These are phyloP conservation scores for Onygenales sp. DNA, from an alignment of 2,329 filamentous ascomycete species.

Conservation along the genomic window DNA sequence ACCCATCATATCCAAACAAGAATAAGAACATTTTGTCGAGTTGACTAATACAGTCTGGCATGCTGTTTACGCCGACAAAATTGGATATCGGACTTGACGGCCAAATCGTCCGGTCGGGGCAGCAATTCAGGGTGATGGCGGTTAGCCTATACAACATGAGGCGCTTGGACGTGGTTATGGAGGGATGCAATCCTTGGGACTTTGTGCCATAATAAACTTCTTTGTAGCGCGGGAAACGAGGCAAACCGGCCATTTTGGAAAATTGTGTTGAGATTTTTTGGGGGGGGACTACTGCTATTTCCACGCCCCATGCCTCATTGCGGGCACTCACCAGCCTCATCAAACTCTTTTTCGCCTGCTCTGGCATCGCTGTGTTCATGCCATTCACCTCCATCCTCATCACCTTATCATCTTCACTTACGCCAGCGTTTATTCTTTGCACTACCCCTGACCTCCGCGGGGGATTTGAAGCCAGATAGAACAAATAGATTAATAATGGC, in stretches of 20 bases:
- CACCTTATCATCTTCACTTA: not conserved
- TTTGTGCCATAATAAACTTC: not conserved
- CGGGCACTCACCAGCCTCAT: not conserved
- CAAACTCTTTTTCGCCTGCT: not conserved
- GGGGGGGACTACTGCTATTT: not conserved
- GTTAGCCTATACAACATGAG: not conserved
- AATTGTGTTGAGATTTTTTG: not conserved
- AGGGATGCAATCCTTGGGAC: not conserved
- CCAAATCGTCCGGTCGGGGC: not conserved
- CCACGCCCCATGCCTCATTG: not conserved
- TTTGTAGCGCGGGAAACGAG: slow-evolving; percentile 1
- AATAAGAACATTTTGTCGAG: not conserved
- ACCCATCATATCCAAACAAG: not conserved
- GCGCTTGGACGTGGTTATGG: not conserved
- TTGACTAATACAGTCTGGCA: not conserved
- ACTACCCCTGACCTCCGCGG: not conserved
- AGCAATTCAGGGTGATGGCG: not conserved
- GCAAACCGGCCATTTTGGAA: slow-evolving; percentile 1
- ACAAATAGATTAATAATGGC: slow-evolving; percentile 3
- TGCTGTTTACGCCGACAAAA: not conserved
- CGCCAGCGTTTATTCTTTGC: not conserved
- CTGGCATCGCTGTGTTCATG: not conserved
- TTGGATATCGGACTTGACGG: not conserved
- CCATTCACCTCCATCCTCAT: not conserved
- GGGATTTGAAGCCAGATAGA: not conserved